phyloP scores from a whole-genome alignment of 164 flowering plant genomes.

The Nelumbo lutea region DNA sequence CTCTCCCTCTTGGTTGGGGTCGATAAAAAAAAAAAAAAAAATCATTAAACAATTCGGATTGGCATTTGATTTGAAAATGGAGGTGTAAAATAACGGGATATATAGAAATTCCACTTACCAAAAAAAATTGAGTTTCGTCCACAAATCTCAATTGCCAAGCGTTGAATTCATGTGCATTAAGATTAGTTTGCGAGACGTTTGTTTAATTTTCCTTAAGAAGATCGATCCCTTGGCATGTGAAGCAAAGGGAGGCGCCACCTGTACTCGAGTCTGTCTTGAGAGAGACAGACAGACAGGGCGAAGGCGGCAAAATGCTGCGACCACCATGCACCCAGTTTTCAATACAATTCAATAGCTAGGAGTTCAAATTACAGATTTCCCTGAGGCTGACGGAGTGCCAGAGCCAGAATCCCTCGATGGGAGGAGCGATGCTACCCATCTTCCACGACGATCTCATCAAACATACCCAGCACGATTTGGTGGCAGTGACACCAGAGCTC shows the following conservation, averaged over 20 bases:
- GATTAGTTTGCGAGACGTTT: conserved; percentile 9
- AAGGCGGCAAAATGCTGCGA: too few relatives aligned
- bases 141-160: conserved; percentile 22
- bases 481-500: conserved; percentile 80
- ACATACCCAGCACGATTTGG: conserved; percentile 43
- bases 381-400: conserved; percentile 6
- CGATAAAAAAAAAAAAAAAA: too few relatives aligned
- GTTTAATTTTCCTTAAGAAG: conserved; percentile 14
- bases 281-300: not conserved
- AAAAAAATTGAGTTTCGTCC: conserved; percentile 2
- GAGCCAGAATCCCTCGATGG: conserved; percentile 36
- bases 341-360: conserved; percentile 6
- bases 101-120: too few relatives aligned
- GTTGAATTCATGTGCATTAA: conserved; percentile 18
- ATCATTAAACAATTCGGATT: too few relatives aligned
- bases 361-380: conserved; percentile 5
- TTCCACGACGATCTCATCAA: conserved; percentile 59
- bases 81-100: not conserved
- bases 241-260: conserved; percentile 7
- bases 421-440: conserved; percentile 83
- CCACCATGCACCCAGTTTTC: too few relatives aligned
- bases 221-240: conserved; percentile 11
- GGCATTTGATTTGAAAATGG: not conserved
- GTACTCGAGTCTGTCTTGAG: conserved; percentile 1
- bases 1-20: too few relatives aligned